A percentile compares a stretch with the other conserved stretches of the same genome.
phyloP scores from a whole-genome alignment of 176 grass and related monocot species.

The Coix lacrymajobi region DNA sequence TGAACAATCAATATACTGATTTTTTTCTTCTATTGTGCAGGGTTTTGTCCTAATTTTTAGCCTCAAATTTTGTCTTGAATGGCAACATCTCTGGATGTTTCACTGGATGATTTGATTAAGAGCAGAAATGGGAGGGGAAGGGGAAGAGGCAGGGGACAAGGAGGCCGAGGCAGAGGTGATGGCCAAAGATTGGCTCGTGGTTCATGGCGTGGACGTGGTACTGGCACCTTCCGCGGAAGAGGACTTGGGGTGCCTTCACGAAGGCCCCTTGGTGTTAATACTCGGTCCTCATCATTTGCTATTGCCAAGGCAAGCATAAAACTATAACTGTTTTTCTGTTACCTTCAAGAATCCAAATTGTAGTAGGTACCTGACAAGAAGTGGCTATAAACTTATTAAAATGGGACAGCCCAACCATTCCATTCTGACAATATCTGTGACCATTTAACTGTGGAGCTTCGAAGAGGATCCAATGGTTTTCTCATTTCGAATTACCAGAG shows the following conservation, averaged over 20 bases:
- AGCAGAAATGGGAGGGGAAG: constrained; percentile 65
- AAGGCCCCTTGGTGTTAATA: constrained; percentile 90
- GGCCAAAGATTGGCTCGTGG: constrained; percentile 43
- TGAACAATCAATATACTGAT: background rate
- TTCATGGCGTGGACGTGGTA: constrained; percentile 61
- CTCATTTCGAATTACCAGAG: constrained; percentile 25
- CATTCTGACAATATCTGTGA: constrained; percentile 25
- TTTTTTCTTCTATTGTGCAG: constrained; percentile 28
- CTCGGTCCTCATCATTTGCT: constrained; percentile 53
- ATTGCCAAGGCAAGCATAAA: constrained; percentile 98
- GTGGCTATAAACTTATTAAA: constrained; percentile 29
- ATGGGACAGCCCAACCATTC: constrained; percentile 27
- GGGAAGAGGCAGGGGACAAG: constrained; percentile 57
- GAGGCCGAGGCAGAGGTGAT: constrained; percentile 40
- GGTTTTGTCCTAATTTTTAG: constrained; percentile 4
- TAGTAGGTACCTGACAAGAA: constrained; percentile 40
- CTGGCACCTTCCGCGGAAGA: constrained; percentile 67
- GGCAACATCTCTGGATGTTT: constrained; percentile 63
- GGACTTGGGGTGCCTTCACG: constrained; percentile 49
- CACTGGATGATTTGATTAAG: constrained; percentile 86
- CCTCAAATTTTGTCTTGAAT: constrained; percentile 31
- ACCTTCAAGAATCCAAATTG: constrained; percentile 61
- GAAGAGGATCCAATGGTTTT: constrained; percentile 21
- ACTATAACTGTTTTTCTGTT: constrained; percentile 60
- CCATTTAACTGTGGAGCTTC: constrained; percentile 26